Evolutionary conservation across 2,329 filamentous ascomycete species (phyloP), one percentile per base, ranked within the genome.

Genomic region (Pseudogymnoascus verrucosus): DNA sequence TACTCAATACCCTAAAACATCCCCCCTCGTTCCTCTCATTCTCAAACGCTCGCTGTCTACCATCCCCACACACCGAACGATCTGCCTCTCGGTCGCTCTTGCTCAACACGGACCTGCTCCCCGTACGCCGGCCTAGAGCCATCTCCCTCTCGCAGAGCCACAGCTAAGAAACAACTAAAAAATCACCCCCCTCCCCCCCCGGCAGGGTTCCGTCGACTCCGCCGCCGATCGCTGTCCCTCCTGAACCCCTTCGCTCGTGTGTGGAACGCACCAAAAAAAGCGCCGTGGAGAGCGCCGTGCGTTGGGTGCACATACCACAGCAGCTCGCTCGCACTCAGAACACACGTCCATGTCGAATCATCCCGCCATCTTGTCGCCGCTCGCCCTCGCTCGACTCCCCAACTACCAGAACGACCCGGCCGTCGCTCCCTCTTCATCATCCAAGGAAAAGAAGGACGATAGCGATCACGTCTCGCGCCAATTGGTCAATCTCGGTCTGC

Each of bases 191-290:
- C n/a, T 6, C 5, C 40, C n/a, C 44, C 44, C 23, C 12, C 44
- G 44, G 44, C 44, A 51, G 44, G 44, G 44, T 51, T 51, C 44
- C 44, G 44, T 26, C 44, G 3, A 26, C 44, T 26, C 10, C 44
- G 23, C 12, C 14, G 44, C 44, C 44, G 44, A 51, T 51, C 44
- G 44, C 44, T 28, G 44, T 51, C 44, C 44, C 44, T 51, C 44
- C 44, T 51, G 44, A 51, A 51, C 44, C 44, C 44, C 44, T 51
- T 51, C 44, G 23, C 23, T 51, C 44, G 44, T 51, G 44, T 51
- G 44, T 51, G 44, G 23, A 51, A 51, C 44, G 44, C 23, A 28
- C 23, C 44, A 51, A 28, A 51, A 51, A 28, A 51, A n/a, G 44
- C 44, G 44, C 44, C 44, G 19, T 51, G 44, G 23, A 51, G 44